Conservation (phyloP, 768 basidiomycete species). For the Gloeopeniophorella convolvens region DNA sequence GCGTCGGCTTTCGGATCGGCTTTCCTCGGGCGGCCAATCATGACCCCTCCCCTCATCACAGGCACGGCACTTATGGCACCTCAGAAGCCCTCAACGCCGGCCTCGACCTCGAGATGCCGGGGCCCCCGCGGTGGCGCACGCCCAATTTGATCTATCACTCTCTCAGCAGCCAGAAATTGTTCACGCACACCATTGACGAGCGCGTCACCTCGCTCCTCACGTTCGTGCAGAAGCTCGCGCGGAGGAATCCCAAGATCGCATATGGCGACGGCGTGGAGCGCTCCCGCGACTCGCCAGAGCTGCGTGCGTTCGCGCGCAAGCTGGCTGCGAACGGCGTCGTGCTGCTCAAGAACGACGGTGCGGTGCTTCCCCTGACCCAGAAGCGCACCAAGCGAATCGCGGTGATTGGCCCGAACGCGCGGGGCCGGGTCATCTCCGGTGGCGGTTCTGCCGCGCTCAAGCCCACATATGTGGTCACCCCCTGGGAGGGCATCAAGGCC, state of each 20-base stretch:
- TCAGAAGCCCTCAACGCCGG: conserved; percentile 40
- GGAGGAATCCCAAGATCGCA: conserved; percentile 50
- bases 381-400: conserved; percentile 43
- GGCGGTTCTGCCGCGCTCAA: conserved; percentile 71
- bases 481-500: conserved; percentile 52
- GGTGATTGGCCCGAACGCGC: conserved; percentile 64
- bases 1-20: background rate
- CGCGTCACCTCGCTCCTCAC: conserved; percentile 44
- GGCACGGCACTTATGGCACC: conserved; percentile 40
- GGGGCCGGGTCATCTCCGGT: conserved; percentile 59
- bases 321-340: conserved; percentile 60
- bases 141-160: conserved; percentile 33
- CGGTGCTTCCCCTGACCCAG: conserved; percentile 45
- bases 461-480: conserved; percentile 56
- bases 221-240: conserved; percentile 53
- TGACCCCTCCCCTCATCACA: conserved; percentile 6
- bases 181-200: conserved; percentile 40
- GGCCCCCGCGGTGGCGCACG: conserved; percentile 37
- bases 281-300: conserved; percentile 46
- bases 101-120: conserved; percentile 43
- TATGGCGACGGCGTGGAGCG: conserved; percentile 57
- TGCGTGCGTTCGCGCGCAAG: conserved; percentile 45
- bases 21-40: background rate
- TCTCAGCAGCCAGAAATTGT: conserved; percentile 45
- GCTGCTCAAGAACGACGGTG: conserved; percentile 53